These are phyloP conservation scores for Trypanosoma grayi DNA, from an alignment of 208 protist species.

Conservation along the genomic window DNA sequence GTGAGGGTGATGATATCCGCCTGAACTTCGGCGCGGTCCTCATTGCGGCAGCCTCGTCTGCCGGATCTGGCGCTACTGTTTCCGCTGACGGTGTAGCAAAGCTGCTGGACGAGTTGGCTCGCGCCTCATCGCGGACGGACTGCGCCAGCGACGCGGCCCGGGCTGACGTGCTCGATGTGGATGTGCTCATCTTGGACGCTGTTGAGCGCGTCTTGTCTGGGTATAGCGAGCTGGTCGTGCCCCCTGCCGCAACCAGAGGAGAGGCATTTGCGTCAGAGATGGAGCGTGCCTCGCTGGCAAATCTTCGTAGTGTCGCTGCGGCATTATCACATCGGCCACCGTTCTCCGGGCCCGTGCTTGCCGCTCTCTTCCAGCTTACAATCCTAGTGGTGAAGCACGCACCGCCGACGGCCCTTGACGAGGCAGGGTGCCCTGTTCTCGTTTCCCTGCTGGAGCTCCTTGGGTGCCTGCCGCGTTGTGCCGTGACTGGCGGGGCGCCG, in stretches of 20 bases:
- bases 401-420: background rate
- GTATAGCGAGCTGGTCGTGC: background rate
- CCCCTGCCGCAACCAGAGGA: background rate
- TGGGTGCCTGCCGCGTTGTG: slow-evolving; percentile 8
- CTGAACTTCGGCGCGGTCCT: slow-evolving; percentile 7
- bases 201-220: slow-evolving; percentile 1
- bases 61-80: background rate
- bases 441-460: slow-evolving; percentile 17
- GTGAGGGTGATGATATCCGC: background rate
- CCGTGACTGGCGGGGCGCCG: background rate
- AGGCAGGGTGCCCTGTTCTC: slow-evolving; percentile 15
- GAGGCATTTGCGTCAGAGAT: background rate
- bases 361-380: slow-evolving; percentile 17
- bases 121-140: background rate
- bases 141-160: background rate
- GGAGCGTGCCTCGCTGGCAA: slow-evolving; percentile 1
- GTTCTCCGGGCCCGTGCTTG: slow-evolving; percentile 1
- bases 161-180: background rate
- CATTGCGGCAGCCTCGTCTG: background rate
- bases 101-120: background rate
- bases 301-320: slow-evolving; percentile 10
- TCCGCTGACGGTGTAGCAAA: background rate
- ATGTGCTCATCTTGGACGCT: slow-evolving; percentile 10
- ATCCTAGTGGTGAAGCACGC: slow-evolving; percentile 14
- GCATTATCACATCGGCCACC: slow-evolving; percentile 10